Base-by-base conservation (phyloP, 495 filamentous ascomycete genomes). In the Podospora tetraspora region DNA sequence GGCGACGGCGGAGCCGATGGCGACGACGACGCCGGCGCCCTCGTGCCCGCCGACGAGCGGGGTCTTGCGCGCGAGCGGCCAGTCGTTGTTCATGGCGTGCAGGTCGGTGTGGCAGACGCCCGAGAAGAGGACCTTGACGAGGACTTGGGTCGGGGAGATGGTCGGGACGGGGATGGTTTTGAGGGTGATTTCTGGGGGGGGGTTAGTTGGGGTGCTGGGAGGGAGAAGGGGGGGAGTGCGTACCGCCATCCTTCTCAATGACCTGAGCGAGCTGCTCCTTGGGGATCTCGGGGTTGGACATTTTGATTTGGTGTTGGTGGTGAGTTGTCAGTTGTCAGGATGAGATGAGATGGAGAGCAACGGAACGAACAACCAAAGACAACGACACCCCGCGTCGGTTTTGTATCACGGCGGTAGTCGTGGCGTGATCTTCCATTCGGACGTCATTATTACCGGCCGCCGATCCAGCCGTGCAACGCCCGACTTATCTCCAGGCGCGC, bases 41-140 rank as follows among this genome's bases (percentile, higher is more conserved):
- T 96, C 93, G 79, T 97, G 93, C n/a, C 93, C 93, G 72, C 93
- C 92, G 27, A 97, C 88, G 10, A 96, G 82, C 19, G 92, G 91
- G 23, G 90, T 81, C 81, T 96, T 96, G 69, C 86, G 86, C 2
- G 81, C 74, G 52, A 95, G 76, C 6, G 93, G 93, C 92, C 93
- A 96, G 79, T 95, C 91, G 68, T 92, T 91, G 62, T 90, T 90
- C 77, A 93, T 80, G 57, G 92, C 92, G 80, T 94, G 90, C 13
- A 92, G 80, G 75, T 92, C 90, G 0, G 93, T 96, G 82, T 96
- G 93, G 83, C 93, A 96, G 70, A 97, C 93, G 74, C 93, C 93
- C 12, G 91, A 89, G 84, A 90, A 97, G 74, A 90, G 90, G 81
- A 97, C 87, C 77, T 95, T 91, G 75, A 97, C 81, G 57, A 96